Percentiles rank a stretch among this genome's conserved stretches.
These are phyloP conservation scores for Coniferiporia weirii DNA, from an alignment of 1,284 basidiomycete species.

Conservation along the genomic window DNA sequence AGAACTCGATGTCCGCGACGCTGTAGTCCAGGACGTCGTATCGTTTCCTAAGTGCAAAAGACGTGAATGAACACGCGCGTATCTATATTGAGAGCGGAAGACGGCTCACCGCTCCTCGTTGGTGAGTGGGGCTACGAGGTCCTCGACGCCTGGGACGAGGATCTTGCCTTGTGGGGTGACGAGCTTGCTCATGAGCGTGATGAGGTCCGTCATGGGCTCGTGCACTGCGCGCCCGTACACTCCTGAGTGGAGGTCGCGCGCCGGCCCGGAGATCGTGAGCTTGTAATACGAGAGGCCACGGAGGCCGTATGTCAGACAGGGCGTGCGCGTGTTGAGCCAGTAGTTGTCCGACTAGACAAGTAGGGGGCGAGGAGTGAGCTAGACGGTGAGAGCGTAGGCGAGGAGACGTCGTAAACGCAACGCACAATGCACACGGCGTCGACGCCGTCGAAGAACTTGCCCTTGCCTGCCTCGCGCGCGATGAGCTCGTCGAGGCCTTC, in stretches of 20 bases:
- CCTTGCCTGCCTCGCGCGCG: constrained; percentile 66
- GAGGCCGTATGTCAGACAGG: constrained; percentile 71
- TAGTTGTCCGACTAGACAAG: constrained; percentile 73
- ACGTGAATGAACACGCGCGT: not conserved
- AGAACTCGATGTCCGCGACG: constrained; percentile 71
- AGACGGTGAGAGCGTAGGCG: not conserved
- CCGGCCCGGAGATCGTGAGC: constrained; percentile 80
- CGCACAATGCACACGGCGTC: constrained; percentile 94
- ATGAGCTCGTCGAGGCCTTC: constrained; percentile 94
- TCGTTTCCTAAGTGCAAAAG: constrained; percentile 35
- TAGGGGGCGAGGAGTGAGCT: not conserved
- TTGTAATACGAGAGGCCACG: constrained; percentile 92
- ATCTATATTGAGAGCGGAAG: constrained; percentile 18
- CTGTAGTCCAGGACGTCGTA: constrained; percentile 78
- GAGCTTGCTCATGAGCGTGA: constrained; percentile 79
- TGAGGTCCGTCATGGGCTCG: constrained; percentile 84
- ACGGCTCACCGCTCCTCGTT: constrained; percentile 66
- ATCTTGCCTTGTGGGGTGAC: constrained; percentile 83
- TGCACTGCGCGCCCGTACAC: constrained; percentile 85
- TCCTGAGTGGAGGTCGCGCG: constrained; percentile 89
- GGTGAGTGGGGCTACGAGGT: constrained; percentile 76
- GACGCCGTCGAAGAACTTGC: constrained; percentile 83
- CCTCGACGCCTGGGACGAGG: constrained; percentile 87
- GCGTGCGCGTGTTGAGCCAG: constrained; percentile 78
- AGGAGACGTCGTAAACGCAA: constrained; percentile 17